Base-by-base conservation (phyloP, 192 early-diverging fungal species). In the Umbelopsis isabellina region DNA sequence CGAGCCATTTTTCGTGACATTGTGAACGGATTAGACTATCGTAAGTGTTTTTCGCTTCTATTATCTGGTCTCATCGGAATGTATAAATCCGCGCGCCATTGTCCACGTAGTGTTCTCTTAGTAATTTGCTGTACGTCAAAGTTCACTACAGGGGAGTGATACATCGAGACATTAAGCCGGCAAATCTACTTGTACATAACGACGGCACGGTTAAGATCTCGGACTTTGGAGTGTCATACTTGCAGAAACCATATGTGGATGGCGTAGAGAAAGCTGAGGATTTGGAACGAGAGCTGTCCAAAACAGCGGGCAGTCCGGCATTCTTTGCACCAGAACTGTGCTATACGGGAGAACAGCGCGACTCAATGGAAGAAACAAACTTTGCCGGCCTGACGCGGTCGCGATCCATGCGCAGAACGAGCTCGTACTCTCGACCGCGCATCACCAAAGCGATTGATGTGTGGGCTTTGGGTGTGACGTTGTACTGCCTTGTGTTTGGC, bases 241-340 rank as follows among this genome's bases (percentile, higher is more conserved):
- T 97, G 37, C 87, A 90, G 35, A 86, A 81, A 48, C 67, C 74
- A 6, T 47, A 75, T 46, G 71, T 71, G 9, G 83, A 82, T 45
- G 70, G 83, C 74, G n/a, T 64, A 65, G 50, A 70, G 35, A 49
- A 30, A 37, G 45, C 67, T 21, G 44, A 49, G 4, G 68, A 75
- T 33, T 79, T 94, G 66, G 94, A 97, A 79, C 82, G 89, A 55
- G 97, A 99, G 81, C 86, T 99, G 49, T 91, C 93, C 46, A 95
- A 96, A 73, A 99, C 97, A 0, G 97, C 95, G 2, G 97, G 97
- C 2, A 93, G 91, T 33, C 97, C 97, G 1, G 96, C 97, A 6
- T 99, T 99, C 75, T 99, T 99, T 87, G 97, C 97, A 22, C 97
- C 97, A 8, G 97, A 99, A 78, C 83, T 98, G 18, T 99, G 97